Evolutionary conservation across 2,329 filamentous ascomycete genomes (phyloP).

Genomic region (Calonectria fujianensis): DNA sequence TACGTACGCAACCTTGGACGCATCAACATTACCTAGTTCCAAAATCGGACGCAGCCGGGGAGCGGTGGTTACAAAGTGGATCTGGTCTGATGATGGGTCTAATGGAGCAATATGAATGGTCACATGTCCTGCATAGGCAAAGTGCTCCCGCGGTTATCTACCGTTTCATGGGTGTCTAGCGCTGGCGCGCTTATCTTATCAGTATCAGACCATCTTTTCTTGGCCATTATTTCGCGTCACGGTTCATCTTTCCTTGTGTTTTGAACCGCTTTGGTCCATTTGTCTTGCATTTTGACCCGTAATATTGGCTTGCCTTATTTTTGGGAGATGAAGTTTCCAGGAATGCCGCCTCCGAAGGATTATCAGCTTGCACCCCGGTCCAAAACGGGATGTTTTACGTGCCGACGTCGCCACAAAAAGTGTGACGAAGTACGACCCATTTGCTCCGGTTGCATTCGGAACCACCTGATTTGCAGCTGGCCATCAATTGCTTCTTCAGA

Average conservation of each 20-base stretch:
- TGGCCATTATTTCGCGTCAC: background rate
- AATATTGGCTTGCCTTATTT: background rate
- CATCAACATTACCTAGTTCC: background rate
- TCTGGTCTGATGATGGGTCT: background rate
- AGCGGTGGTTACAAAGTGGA: background rate
- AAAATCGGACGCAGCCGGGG: background rate
- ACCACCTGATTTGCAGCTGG: conserved; percentile 36
- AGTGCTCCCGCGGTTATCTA: conserved; percentile 39
- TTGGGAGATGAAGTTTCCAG: background rate
- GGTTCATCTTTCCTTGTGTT: background rate
- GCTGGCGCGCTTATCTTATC: conserved; percentile 38
- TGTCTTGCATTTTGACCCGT: background rate
- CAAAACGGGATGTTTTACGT: conserved; percentile 37
- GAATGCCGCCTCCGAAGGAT: conserved; percentile 13
- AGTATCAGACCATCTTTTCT: conserved; percentile 29
- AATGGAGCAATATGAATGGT: conserved; percentile 7
- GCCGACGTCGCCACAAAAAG: conserved; percentile 36
- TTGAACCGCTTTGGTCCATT: background rate
- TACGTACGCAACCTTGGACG: background rate
- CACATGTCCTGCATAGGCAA: conserved; percentile 14
- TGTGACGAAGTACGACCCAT: conserved; percentile 33
- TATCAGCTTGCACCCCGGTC: conserved; percentile 33
- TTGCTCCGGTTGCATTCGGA: conserved; percentile 35
- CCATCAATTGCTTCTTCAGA: background rate
- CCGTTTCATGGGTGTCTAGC: conserved; percentile 16